A percentile compares a stretch with the other conserved stretches of the same genome.
phyloP scores from a whole-genome alignment of 169 alveolate genomes.

The Eimeria tenella region DNA sequence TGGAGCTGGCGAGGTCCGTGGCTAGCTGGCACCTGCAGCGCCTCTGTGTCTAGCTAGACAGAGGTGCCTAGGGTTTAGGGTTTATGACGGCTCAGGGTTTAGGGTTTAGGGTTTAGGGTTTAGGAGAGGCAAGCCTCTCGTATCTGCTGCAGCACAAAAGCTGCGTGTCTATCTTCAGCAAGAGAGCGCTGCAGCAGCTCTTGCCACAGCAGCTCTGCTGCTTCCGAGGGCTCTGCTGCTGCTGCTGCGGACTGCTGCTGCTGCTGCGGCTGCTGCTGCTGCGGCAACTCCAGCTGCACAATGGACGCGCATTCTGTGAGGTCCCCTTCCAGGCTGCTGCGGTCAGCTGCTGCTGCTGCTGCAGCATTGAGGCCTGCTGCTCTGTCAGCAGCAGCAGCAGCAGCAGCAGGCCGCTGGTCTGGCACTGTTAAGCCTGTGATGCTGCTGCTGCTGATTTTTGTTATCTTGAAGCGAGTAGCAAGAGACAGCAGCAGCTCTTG shows the following conservation, averaged over 20 bases:
- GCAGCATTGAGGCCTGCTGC: not conserved
- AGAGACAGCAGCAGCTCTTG: not conserved
- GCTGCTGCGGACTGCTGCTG: not conserved
- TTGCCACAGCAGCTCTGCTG: conserved; percentile 6
- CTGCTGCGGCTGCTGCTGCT: not conserved
- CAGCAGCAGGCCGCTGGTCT: conserved; percentile 1
- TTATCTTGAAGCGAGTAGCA: not conserved
- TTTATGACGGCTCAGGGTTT: not conserved
- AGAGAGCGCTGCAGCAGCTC: not conserved
- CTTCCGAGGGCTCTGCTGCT: not conserved
- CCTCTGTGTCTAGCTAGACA: no score
- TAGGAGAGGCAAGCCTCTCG: not conserved
- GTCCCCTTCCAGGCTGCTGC: not conserved
- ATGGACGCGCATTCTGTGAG: not conserved
- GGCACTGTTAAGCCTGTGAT: not conserved
- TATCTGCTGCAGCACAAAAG: not conserved
- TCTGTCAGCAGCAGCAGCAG: not conserved
- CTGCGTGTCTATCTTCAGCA: not conserved
- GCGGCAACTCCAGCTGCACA: not conserved
- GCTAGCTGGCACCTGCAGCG: no score
- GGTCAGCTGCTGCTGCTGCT: not conserved
- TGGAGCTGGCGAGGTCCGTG: no score
- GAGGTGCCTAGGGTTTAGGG: no score
- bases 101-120: not conserved
- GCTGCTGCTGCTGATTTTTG: not conserved